A percentile compares a stretch with the other conserved stretches of the same genome.
Evolutionary conservation across 805 yeast species (phyloP).

Genomic region (Saturnispora silvae): DNA sequence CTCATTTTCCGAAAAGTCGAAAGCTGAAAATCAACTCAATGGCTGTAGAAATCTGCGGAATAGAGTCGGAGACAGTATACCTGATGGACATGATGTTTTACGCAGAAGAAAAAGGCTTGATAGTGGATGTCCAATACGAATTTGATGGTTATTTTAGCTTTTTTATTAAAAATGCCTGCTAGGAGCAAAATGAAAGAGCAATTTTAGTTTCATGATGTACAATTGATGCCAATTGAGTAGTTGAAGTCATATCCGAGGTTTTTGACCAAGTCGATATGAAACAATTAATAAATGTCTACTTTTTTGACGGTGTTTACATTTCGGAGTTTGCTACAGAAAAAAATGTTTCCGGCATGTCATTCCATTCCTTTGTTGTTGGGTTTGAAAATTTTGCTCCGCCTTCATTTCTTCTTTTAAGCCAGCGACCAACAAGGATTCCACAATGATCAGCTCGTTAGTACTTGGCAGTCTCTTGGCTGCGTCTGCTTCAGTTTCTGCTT

Average conservation of each 20-base stretch:
- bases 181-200: too few relatives aligned
- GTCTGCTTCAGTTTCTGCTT: conserved; percentile 23
- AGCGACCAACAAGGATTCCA: too few relatives aligned
- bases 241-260: too few relatives aligned
- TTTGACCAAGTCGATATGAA: too few relatives aligned
- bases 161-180: background rate
- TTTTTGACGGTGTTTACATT: conserved; percentile 1
- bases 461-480: too few relatives aligned
- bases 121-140: background rate
- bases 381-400: background rate
- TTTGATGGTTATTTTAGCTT: conserved; percentile 3
- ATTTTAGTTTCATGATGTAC: too few relatives aligned
- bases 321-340: background rate
- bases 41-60: conserved; percentile 18
- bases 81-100: conserved; percentile 8
- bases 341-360: background rate
- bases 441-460: conserved; percentile 1
- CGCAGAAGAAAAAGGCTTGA: conserved; percentile 1
- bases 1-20: background rate
- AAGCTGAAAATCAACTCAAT: background rate
- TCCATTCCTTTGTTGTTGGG: background rate
- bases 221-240: too few relatives aligned
- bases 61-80: conserved; percentile 8
- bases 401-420: background rate
- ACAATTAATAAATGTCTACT: too few relatives aligned